Evolutionary conservation across 805 yeast genomes (phyloP), one percentile per base, ranked within the genome.

Genomic region (Metschnikowia peoriensis): DNA sequence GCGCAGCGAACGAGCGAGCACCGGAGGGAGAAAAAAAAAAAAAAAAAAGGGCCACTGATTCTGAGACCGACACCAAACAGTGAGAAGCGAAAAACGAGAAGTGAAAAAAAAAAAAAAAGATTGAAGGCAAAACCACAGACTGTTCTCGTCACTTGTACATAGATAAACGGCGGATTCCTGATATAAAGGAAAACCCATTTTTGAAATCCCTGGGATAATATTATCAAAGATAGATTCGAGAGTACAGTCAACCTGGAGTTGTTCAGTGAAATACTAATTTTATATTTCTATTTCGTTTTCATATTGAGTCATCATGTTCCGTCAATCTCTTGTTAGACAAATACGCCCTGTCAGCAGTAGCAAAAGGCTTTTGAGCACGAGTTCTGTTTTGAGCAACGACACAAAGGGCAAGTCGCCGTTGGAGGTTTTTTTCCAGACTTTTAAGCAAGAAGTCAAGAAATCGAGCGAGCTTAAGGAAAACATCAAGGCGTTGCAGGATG

Each of bases 401-500:
- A 55, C 53, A 45, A 57, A 56, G 47, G 62, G 59, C 49, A 55
- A 84, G 61, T 83, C 96, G 14, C 98, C 99, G 15, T 73, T 91
- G 66, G 91, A 90, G 68, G 97, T 94, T 51, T 94, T 94, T 69
- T 83, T 90, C 59, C 96, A 94, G 57, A 93, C 98, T 0, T 94
- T 94, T 76, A 86, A 81, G 66, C 78, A 79, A 53, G 99, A 94
- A 73, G 92, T 97, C 85, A 85, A 87, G 67, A 93, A 94, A 69
- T 85, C 91, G 47, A 80, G 81, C 65, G 98, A 94, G 68, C 79
- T 94, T 54, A 96, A 92, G 65, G 91, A 89, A 51, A 90, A 91
- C 63, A 90, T 94, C 66, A 94, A 93, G 71, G 96, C 97, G 14
- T 79, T 94, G 50, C 96, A 90, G 67, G 97, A 92, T 71, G 98